Percentiles rank a stretch among this genome's conserved stretches.
phyloP scores from a whole-genome alignment of 1,139 yeast species.

The Hyphopichia burtonii region DNA sequence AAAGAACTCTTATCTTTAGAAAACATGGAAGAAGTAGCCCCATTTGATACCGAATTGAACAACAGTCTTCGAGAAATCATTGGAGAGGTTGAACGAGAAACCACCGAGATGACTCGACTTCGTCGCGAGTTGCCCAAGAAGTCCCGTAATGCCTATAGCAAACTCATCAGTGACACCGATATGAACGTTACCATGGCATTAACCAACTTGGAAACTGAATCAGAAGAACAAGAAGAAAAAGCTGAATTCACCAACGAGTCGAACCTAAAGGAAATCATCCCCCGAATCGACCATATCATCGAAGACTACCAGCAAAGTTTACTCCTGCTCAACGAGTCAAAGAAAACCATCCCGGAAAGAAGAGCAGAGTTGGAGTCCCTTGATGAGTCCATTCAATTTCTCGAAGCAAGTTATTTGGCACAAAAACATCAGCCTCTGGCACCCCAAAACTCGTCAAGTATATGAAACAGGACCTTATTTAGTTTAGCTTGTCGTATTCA shows the following conservation, averaged over 20 bases:
- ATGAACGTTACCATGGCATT: conserved; percentile 28
- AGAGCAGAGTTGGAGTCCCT: conserved; percentile 30
- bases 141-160: conserved; percentile 26
- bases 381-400: conserved; percentile 30
- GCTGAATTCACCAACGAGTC: conserved; percentile 7
- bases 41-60: conserved; percentile 60
- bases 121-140: conserved; percentile 52
- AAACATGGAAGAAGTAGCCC: conserved; percentile 50
- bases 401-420: conserved; percentile 21
- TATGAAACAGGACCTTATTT: not conserved
- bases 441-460: not conserved
- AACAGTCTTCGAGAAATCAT: conserved; percentile 52
- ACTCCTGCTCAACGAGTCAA: conserved; percentile 21
- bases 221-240: conserved; percentile 7
- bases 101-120: conserved; percentile 50
- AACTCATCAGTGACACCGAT: conserved; percentile 30
- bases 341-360: conserved; percentile 30
- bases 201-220: conserved; percentile 16
- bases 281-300: conserved; percentile 17
- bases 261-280: conserved; percentile 12
- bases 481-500: not conserved
- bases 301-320: conserved; percentile 29
- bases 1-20: conserved; percentile 29
- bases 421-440: conserved; percentile 4
- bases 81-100: conserved; percentile 56